Base-by-base conservation (phyloP, 139 green algal species). In the Chlamydomonas incerta region DNA sequence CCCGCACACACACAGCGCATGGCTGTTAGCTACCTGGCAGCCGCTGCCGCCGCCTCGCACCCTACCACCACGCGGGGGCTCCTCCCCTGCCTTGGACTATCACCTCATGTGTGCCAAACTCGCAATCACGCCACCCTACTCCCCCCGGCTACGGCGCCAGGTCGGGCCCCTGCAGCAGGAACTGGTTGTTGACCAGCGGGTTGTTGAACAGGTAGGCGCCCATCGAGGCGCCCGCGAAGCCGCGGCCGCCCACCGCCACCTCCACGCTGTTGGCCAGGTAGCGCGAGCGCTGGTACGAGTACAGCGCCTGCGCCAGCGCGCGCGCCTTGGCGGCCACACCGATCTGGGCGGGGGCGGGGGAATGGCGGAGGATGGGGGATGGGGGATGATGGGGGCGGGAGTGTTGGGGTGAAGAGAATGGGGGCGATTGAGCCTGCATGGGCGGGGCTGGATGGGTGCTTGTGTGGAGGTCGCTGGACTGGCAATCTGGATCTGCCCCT, bases 81-180 rank as follows among this genome's bases (percentile, higher is more conserved):
- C n/a, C n/a, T n/a, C n/a, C n/a, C n/a, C n/a, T n/a, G n/a, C n/a
- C n/a, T n/a, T n/a, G n/a, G n/a, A n/a, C n/a, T n/a, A n/a, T n/a
- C n/a, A n/a, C n/a, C n/a, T n/a, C n/a, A n/a, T n/a, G n/a, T n/a
- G n/a, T n/a, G n/a, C n/a, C n/a, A n/a, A n/a, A n/a, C n/a, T n/a
- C n/a, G n/a, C 41, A 50, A 50, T 50, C 41, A 5, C 8, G 41
- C 41, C 41, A n/a, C n/a, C 41, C 41, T 8, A 13, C 41, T 50
- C 66, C 33, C 3, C 26, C 41, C 37, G 0, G 29, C 67, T 33
- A 63, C 8, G 60, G 63, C 63, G 63, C 41, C 52, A 77, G 55
- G 34, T 86, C 41, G 18, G 80, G 80, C 26, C 68, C 80, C 55
- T 86, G 80, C 68, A 86, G 68, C 68, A 86, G 80, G 34, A 86